These are phyloP conservation scores for Kuraishia floccosa DNA, from an alignment of 805 yeast species.

Conservation along the genomic window DNA sequence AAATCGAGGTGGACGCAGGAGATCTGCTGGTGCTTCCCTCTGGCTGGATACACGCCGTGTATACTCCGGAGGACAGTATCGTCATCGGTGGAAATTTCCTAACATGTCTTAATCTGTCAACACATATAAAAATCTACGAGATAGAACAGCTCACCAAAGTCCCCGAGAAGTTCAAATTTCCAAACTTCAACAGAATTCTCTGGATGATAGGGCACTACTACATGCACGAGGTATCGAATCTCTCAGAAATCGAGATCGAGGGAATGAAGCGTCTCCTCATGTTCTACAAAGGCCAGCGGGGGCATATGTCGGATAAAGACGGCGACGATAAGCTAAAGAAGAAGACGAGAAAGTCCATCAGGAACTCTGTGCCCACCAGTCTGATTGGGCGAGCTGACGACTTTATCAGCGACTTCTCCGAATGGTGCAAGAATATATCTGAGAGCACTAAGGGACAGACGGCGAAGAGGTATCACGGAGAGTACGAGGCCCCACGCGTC, in stretches of 20 bases:
- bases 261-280: constrained; percentile 9
- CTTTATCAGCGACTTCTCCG: constrained; percentile 11
- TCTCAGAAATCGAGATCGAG: constrained; percentile 4
- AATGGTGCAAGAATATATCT: no score
- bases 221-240: background rate
- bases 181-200: constrained; percentile 58
- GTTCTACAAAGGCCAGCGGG: constrained; percentile 13
- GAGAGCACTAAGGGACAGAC: no score
- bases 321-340: constrained; percentile 4
- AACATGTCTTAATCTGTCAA: constrained; percentile 49
- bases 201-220: constrained; percentile 53
- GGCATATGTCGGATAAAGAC: constrained; percentile 6
- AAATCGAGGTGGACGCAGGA: constrained; percentile 32
- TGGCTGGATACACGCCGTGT: constrained; percentile 90
- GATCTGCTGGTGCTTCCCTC: constrained; percentile 79
- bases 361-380: constrained; percentile 9
- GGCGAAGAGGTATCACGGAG: no score
- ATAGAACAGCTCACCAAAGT: constrained; percentile 64
- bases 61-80: constrained; percentile 69
- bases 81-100: constrained; percentile 86
- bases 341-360: constrained; percentile 8
- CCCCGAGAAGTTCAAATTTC: constrained; percentile 67
- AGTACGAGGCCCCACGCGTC: no score
- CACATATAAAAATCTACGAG: constrained; percentile 48
- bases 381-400: constrained; percentile 13